A percentile compares a stretch with the other conserved stretches of the same genome.
These are phyloP conservation scores for Fusarium camptoceras DNA, from an alignment of 2,329 filamentous ascomycete genomes.

Conservation along the genomic window DNA sequence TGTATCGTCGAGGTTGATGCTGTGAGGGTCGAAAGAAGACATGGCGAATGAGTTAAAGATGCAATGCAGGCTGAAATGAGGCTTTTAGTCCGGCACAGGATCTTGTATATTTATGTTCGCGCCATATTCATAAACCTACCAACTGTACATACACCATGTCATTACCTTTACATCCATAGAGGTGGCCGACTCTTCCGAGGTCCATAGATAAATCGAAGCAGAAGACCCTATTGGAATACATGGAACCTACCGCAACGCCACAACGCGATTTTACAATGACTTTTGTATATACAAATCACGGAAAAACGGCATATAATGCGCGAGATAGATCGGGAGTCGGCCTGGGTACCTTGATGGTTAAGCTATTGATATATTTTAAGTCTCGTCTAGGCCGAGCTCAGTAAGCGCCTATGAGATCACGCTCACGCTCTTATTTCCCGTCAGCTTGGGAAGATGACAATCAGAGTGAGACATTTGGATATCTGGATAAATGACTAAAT, in stretches of 20 bases:
- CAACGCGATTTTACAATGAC: fast-evolving
- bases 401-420: neutral
- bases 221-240: neutral
- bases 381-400: neutral
- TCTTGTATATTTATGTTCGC: no score
- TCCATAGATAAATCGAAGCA: neutral
- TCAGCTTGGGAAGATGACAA: fast-evolving
- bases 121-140: no score
- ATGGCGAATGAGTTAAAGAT: neutral
- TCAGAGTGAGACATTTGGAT: no score
- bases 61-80: no score
- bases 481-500: no score
- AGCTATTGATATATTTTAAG: neutral
- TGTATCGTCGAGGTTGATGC: neutral
- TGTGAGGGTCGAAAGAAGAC: neutral
- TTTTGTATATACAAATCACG: neutral
- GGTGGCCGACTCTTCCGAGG: neutral
- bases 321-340: neutral
- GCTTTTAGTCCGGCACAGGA: no score
- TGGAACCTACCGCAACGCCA: neutral
- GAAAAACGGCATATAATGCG: neutral
- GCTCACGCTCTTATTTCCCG: no score
- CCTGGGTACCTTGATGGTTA: neutral
- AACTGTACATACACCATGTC: no score
- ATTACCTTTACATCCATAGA: no score